A percentile compares a stretch with the other conserved stretches of the same genome.
Conservation (phyloP, 2,329 filamentous ascomycete species). For the Aspergillus thermomutatus region DNA sequence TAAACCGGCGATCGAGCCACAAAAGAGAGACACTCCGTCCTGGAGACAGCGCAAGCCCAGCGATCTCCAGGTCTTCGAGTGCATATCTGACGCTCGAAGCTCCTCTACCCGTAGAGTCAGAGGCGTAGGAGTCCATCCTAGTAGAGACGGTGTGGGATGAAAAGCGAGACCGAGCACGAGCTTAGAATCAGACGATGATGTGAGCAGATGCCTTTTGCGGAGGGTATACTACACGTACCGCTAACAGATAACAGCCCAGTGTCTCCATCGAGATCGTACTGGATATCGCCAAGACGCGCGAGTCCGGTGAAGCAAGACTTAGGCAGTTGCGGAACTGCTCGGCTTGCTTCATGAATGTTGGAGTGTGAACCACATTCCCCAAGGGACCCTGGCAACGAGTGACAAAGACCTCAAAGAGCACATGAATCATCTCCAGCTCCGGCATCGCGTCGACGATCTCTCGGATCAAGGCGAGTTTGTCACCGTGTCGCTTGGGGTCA, state of each 20-base stretch:
- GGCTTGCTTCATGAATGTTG: background rate
- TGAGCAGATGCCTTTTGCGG: background rate
- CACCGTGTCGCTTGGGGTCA: background rate
- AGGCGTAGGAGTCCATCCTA: background rate
- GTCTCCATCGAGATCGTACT: background rate
- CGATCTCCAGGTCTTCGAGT: background rate
- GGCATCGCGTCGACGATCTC: background rate
- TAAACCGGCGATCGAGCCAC: constrained; percentile 11
- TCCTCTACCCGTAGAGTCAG: background rate
- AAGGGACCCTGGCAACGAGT: background rate
- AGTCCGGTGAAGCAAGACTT: background rate
- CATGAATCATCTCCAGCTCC: background rate
- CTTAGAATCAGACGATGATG: background rate
- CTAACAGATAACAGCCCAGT: background rate
- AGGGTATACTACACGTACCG: background rate
- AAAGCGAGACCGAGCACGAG: background rate
- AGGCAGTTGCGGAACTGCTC: background rate
- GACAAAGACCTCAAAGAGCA: background rate
- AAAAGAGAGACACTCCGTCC: constrained; percentile 8
- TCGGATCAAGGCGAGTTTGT: background rate
- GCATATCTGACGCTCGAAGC: background rate
- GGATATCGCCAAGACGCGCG: background rate
- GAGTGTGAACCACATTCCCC: background rate
- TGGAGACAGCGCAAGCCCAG: constrained; percentile 12
- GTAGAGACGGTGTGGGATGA: background rate